Evolutionary conservation across 2,329 filamentous ascomycete genomes (phyloP), one percentile per base, ranked within the genome.

Genomic region (Colletotrichum sp.): DNA sequence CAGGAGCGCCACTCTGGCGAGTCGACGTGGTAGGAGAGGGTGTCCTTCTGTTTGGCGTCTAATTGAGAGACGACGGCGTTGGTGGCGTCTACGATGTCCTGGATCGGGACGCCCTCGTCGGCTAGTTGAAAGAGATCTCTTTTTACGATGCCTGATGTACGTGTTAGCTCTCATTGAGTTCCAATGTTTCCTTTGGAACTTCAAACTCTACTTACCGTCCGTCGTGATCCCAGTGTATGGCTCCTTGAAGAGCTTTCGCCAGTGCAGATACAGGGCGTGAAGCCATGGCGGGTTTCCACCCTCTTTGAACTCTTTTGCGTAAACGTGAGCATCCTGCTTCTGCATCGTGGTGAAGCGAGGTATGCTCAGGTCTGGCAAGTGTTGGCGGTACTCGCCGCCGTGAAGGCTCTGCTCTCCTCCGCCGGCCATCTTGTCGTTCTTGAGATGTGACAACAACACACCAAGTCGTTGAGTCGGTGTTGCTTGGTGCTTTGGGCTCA

Each of bases 151-250:
- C 90, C 89, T 91, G 71, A 12, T 3, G 4, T 15, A 4, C 3
- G 16, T 6, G 12, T 79, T 62, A 78, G 68, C 56, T 34, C 10
- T 6, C 18, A 6, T 25, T 3, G 4, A 48, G 6, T 22, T 32
- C 13, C 58, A n/a, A 0, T 56, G 52, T 25, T 2, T 56, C 7
- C 16, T n/a, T 36, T 25, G 18, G 16, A 27, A 15, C 25, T 9
- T 56, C 12, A 27, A 27, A 8, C 15, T 39, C 18, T 28, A 78
- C 84, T 32, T 84, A 88, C 93, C 94, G 77, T 95, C 92, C 13
- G 84, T 91, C 0, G 94, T 95, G 25, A 96, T 86, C 28, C 94
- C 94, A 79, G 90, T 92, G 82, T 91, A 95, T 0, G 94, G 93
- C 83, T 95, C 93, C 71, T 91, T 85, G 30, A 92, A 84, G 10